Conservation (phyloP, 192 early-diverging fungal species). For the Chytriomyces sp. region DNA sequence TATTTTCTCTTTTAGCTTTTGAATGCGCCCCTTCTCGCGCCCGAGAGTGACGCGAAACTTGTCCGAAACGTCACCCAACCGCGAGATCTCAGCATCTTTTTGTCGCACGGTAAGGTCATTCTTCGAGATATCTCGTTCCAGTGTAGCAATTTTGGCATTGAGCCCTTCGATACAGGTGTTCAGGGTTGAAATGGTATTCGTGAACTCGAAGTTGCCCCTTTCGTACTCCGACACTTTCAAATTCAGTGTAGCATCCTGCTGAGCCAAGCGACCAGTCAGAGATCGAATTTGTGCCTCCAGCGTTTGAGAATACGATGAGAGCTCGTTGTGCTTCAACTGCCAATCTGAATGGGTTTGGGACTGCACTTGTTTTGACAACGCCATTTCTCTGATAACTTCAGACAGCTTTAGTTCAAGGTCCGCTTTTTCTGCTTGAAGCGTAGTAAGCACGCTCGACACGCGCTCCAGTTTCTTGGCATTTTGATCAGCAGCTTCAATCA, state of each 20-base stretch:
- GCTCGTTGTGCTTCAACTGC: background rate
- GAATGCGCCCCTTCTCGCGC: background rate
- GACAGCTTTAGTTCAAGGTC: background rate
- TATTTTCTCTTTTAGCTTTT: conserved; percentile 23
- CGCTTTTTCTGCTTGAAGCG: background rate
- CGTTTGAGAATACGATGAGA: background rate
- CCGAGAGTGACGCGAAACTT: background rate
- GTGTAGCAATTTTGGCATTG: background rate
- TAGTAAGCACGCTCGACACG: background rate
- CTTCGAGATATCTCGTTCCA: background rate
- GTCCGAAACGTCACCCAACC: conserved; percentile 13
- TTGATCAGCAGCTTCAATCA: background rate
- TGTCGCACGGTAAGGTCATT: background rate
- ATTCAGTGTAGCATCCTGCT: conserved; percentile 3
- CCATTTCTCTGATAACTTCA: background rate
- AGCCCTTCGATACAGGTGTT: background rate
- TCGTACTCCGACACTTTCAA: background rate
- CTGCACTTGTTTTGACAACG: background rate
- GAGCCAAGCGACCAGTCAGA: background rate
- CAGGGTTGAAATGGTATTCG: background rate
- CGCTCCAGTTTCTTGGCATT: background rate
- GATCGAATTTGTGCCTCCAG: background rate
- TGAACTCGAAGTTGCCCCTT: background rate
- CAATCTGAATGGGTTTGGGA: background rate
- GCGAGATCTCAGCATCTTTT: conserved; percentile 1